Evolutionary conservation across 2,329 filamentous ascomycete species (phyloP).

Genomic region (Aspergillus texensis): DNA sequence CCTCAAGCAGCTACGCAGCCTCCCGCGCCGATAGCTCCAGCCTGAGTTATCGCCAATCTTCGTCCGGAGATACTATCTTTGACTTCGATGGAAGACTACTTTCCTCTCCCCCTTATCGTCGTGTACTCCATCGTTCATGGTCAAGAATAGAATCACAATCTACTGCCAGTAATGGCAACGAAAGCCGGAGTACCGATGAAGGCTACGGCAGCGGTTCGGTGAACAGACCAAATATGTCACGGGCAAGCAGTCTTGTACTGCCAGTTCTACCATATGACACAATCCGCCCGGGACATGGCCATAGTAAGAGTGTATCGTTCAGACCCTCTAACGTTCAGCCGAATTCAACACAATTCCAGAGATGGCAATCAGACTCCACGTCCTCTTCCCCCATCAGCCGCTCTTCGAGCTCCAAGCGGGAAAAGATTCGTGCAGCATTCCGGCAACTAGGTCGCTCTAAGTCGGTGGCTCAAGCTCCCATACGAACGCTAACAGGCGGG

Average conservation of each 20-base stretch:
- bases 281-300: constrained; percentile 13
- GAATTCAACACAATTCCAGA: constrained; percentile 14
- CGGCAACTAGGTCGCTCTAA: constrained; percentile 20
- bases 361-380: constrained; percentile 25
- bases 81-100: constrained; percentile 36
- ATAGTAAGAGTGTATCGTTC: constrained; percentile 24
- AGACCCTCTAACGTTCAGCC: constrained; percentile 11
- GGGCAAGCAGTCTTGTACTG: constrained; percentile 14
- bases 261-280: constrained; percentile 20
- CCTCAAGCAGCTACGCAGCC: constrained; percentile 27
- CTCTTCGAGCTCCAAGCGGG: constrained; percentile 23
- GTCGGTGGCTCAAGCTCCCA: constrained; percentile 10
- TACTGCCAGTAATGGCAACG: constrained; percentile 11
- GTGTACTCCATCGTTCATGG: constrained; percentile 19
- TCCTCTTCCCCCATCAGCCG: constrained; percentile 7
- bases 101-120: constrained; percentile 29
- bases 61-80: constrained; percentile 33
- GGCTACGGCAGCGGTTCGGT: constrained; percentile 29
- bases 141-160: constrained; percentile 13
- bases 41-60: constrained; percentile 28
- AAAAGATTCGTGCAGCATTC: constrained; percentile 22
- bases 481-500: constrained; percentile 15
- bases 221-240: constrained; percentile 17
- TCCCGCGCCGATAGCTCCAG: constrained; percentile 31
- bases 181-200: constrained; percentile 29